Evolutionary conservation across 352 stramenopile species (phyloP), one percentile per base, ranked within the genome.

Genomic region (Stephanocyclus meneghinianus): DNA sequence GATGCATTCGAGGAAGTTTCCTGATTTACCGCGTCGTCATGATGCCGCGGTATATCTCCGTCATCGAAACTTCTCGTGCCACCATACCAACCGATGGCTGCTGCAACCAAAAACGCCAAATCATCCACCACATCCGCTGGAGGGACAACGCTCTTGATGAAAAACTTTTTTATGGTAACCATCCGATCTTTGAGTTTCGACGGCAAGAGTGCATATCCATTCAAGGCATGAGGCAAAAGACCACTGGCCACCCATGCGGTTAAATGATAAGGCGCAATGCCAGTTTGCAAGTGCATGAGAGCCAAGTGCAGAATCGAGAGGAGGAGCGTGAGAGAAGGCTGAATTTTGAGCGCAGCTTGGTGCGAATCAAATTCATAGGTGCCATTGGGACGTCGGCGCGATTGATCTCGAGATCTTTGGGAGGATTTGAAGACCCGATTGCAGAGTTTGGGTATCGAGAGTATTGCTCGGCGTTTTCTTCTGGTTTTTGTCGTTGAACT

Each of bases 211-310:
- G 29, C 55, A 65, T 79, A 87, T 2, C 80, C 87, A 75, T 91
- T 88, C 44, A 87, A 63, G 21, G 86, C 74, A 74, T 84, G 67
- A 26, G 85, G 83, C 7, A 92, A 61, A 44, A 67, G 68, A 30
- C 87, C 87, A 78, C 83, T 87, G 11, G 71, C 56, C 32, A 87
- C 81, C 83, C 81, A 92, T 16, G 55, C 44, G 9, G 77, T 78
- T 21, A 92, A 75, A 63, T 89, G 63, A 71, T 77, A 62, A 7
- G 71, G 60, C 32, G 85, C 82, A 10, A 91, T 40, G 7, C 87
- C 87, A 4, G 74, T 75, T 67, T 80, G 44, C 30, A 81, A 69
- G 62, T 78, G 66, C 48, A 62, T 85, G 18, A 78, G 56, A 30
- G 78, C 71, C 60, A 85, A 68, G 55, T 85, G 78, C 9, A 85